These are phyloP conservation scores for Diaporthe vaccinii DNA, from an alignment of 2,329 filamentous ascomycete genomes.

Conservation along the genomic window DNA sequence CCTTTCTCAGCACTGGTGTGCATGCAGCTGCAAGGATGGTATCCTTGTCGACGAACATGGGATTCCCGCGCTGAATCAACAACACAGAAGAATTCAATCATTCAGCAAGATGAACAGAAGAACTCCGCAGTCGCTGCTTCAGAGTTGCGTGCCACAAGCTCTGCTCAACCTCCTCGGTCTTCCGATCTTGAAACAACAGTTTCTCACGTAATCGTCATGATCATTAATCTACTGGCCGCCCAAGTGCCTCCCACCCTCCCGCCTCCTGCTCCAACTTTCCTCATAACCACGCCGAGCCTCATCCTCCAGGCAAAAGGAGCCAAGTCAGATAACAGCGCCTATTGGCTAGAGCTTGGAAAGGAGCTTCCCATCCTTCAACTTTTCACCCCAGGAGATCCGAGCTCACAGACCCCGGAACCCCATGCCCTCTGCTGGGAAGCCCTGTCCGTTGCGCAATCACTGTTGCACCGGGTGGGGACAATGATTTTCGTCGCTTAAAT, in stretches of 20 bases:
- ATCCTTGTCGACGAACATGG: constrained; percentile 31
- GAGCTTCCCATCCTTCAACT: constrained; percentile 10
- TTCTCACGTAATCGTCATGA: constrained; percentile 14
- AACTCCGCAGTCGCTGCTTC: constrained; percentile 1
- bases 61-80: constrained; percentile 14
- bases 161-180: constrained; percentile 11
- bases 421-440: constrained; percentile 23
- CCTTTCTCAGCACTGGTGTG: constrained; percentile 8
- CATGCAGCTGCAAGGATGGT: constrained; percentile 33
- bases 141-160: neutral
- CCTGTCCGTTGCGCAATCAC: constrained; percentile 28
- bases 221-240: neutral
- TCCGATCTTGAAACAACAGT: constrained; percentile 11
- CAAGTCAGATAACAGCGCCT: neutral
- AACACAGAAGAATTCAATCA: neutral
- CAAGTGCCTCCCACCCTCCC: neutral
- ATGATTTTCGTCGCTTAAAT: constrained; percentile 29
- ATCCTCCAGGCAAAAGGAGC: constrained; percentile 6
- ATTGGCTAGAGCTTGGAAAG: constrained; percentile 34
- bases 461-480: constrained; percentile 25
- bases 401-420: constrained; percentile 9
- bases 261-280: neutral
- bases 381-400: constrained; percentile 15
- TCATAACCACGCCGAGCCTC: constrained; percentile 25
- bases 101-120: neutral